phyloP scores from a whole-genome alignment of 2,329 filamentous ascomycete species.

The Hypomyces rosellus region DNA sequence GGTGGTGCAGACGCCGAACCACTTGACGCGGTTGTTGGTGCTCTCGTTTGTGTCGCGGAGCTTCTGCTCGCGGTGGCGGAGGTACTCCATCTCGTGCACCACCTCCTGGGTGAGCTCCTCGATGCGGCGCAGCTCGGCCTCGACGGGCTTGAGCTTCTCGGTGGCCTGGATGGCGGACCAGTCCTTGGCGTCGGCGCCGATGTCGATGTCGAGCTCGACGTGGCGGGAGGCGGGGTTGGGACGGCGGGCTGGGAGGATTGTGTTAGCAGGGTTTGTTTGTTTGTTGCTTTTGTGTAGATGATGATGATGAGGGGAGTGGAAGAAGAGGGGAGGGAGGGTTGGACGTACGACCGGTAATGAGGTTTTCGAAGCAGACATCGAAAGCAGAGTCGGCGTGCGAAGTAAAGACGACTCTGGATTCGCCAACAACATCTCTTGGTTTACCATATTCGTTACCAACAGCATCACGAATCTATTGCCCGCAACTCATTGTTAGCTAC shows the following conservation, averaged over 20 bases:
- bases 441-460: conserved; percentile 93
- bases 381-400: conserved; percentile 87
- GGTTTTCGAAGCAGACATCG: conserved; percentile 94
- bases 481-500: conserved; percentile 9
- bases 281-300: too few species aligned
- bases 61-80: conserved; percentile 84
- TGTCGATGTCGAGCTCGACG: conserved; percentile 90
- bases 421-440: conserved; percentile 85
- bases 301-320: neutral
- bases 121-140: conserved; percentile 87
- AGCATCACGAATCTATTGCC: conserved; percentile 76
- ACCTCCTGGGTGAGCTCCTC: conserved; percentile 88
- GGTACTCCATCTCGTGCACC: conserved; percentile 93
- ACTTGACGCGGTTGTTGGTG: conserved; percentile 97
- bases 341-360: conserved; percentile 61
- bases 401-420: conserved; percentile 90
- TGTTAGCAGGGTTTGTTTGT: neutral
- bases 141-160: conserved; percentile 96
- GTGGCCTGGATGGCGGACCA: conserved; percentile 94
- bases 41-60: conserved; percentile 98
- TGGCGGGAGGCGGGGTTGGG: conserved; percentile 54
- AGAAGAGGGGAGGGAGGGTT: neutral
- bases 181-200: conserved; percentile 94
- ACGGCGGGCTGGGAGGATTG: conserved; percentile 23
- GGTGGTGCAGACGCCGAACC: conserved; percentile 94